Evolutionary conservation across 768 basidiomycete genomes (phyloP), one percentile per base, ranked within the genome.

Genomic region (Xerocomus spinulosus): DNA sequence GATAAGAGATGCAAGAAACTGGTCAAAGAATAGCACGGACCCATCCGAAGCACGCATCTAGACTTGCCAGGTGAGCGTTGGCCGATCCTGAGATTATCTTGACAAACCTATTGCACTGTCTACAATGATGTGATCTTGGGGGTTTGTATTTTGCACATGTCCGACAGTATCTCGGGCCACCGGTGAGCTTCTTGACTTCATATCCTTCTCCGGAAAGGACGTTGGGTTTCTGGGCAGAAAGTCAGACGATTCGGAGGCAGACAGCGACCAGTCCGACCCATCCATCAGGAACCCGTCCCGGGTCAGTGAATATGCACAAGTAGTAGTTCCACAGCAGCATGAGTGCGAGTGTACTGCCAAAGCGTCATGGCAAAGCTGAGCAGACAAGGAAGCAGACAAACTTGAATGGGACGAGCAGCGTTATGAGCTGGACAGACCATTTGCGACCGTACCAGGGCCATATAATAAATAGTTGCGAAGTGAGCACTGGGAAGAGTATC

Each of bases 111-210:
- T 83, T 83, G 65, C 96, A 99, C 51, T 84, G 77, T 49, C 83
- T 78, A 67, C 96, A 99, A 57, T 99, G 96, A 68, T 99, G 96
- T 0, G 94, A 79, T 49, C 92, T 73, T 18, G 90, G 88, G 26
- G 91, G 90, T 60, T 94, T 97, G 66, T 84, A 91, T 49, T 73
- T 76, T 52, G 84, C 74, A 67, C 96, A 99, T 51, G 80, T 84
- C 46, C 91, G 78, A 68, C 96, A 99, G 61, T 80, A 91, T 20
- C 96, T 74, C 15, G 92, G 92, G 0, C 73, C 70, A 3, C 91
- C 87, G 0, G 88, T 93, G 24, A 87, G 69, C 57, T 83, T 88
- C 75, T 96, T 97, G 33, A 96, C 89, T 70, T 98, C 94, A 45
- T 85, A 85, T 15, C 84, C 87, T 35, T 89, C 86, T 20, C 71